Percentiles rank a stretch among this genome's conserved stretches.
phyloP scores from a whole-genome alignment of 2,329 filamentous ascomycete genomes.

The Ophiognomonia clavigignenti-juglandacearum region DNA sequence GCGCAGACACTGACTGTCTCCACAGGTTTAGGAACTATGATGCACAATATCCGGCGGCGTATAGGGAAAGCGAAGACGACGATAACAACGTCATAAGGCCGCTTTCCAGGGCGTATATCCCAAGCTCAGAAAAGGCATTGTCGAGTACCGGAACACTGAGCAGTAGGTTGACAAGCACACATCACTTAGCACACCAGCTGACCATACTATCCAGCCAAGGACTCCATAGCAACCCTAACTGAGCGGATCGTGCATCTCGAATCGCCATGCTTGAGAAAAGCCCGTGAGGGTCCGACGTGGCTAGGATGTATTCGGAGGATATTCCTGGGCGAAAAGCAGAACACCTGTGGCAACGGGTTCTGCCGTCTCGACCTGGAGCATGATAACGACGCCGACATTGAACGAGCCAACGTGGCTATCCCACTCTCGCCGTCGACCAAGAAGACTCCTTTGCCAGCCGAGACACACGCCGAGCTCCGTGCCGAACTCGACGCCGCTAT shows the following conservation, averaged over 20 bases:
- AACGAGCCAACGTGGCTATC: background rate
- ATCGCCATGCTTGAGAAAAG: conserved; percentile 9
- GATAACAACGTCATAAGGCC: background rate
- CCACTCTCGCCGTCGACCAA: conserved; percentile 18
- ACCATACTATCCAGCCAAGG: conserved; percentile 2
- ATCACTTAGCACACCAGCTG: background rate
- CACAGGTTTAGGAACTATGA: conserved; percentile 41
- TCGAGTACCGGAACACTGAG: background rate
- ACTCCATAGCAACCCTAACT: conserved; percentile 9
- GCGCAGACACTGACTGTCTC: conserved; percentile 2
- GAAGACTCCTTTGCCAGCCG: conserved; percentile 7
- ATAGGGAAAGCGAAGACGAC: background rate
- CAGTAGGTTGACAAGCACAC: background rate
- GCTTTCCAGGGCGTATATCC: background rate
- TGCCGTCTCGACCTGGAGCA: conserved; percentile 1
- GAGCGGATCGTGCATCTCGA: conserved; percentile 15
- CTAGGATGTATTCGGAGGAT: background rate
- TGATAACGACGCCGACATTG: background rate
- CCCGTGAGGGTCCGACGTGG: conserved; percentile 7
- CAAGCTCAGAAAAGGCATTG: background rate
- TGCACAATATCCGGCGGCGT: conserved; percentile 21
- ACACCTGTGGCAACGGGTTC: background rate
- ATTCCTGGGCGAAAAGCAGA: background rate
- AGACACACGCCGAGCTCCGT: conserved; percentile 13
- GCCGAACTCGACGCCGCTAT: conserved; percentile 34